These are phyloP conservation scores for Triticum turgidum DNA, from an alignment of 176 grass and related monocot species.

Conservation along the genomic window DNA sequence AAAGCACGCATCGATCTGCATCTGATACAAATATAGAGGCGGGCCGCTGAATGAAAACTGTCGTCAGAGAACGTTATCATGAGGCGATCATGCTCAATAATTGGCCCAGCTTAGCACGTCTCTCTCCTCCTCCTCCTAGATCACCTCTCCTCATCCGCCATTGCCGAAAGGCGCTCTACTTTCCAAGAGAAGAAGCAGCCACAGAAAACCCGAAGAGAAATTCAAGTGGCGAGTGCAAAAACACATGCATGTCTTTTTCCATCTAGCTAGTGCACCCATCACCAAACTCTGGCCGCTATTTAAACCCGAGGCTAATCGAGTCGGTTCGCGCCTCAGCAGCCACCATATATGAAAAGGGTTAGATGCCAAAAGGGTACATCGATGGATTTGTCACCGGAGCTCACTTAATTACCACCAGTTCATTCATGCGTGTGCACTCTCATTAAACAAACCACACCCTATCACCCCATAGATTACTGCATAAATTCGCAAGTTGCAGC, in stretches of 20 bases:
- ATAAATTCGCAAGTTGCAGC: not conserved
- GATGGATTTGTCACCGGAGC: not conserved
- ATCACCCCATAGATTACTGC: not conserved
- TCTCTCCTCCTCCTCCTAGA: conserved; percentile 7
- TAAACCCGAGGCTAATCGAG: not conserved
- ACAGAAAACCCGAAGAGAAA: not conserved
- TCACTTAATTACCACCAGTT: not conserved
- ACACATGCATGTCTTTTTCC: not conserved
- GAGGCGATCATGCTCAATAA: not conserved
- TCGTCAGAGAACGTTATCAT: not conserved
- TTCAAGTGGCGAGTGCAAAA: not conserved
- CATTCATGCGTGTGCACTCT: not conserved
- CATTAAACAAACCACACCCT: not conserved
- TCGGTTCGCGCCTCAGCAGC: conserved; percentile 14
- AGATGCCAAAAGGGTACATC: not conserved
- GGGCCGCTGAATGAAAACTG: not conserved
- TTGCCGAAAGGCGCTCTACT: not conserved
- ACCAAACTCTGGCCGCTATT: not conserved
- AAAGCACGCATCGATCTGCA: conserved; percentile 12
- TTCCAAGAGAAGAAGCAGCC: not conserved
- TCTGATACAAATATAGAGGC: not conserved
- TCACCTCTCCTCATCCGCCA: not conserved
- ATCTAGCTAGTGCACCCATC: not conserved
- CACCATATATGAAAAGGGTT: not conserved
- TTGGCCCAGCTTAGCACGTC: not conserved